Evolutionary conservation across 768 basidiomycete genomes (phyloP), one percentile per base, ranked within the genome.

Genomic region (Podaxis mareebaensis): DNA sequence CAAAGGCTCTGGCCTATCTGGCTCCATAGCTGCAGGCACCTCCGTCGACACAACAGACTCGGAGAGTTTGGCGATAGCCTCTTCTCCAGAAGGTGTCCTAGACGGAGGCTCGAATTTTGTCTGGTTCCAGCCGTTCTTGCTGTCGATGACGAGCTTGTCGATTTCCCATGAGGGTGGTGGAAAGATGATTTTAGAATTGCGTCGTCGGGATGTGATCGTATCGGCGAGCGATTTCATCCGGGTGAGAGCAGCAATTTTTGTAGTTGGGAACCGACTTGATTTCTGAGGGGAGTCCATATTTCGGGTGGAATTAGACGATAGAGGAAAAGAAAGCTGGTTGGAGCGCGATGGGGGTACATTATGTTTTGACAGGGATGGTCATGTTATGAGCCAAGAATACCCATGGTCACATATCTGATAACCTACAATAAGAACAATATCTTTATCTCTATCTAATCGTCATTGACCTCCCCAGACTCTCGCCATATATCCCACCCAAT

Each of bases 101-200:
- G 61, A 55, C 11, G 61, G 42, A 33, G 53, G 33, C 11, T 55
- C 53, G 22, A 48, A 36, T 36, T 36, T 3, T 1, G 40, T 38
- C 26, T 40, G 5, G 33, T 49, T 4, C 3, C 51, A 40, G 38
- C 52, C 30, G 40, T 22, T 22, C 33, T 58, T 52, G 58, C 58
- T 40, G 39, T 61, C 51, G 56, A 64, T 20, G 39, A 44, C 17
- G 57, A 62, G 42, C 42, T 72, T 69, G 61, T 75, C 75, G 30
- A 80, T 70, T 40, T 75, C 74, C 81, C 81, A 83, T n/a, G 80
- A 80, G 1, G 81, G 78, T 15, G 81, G 81, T 33, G 81, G 81
- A 64, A 81, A 83, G 49, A 76, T 67, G 4, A 76, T 64, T 3
- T 68, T 65, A 11, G 67, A 53, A 40, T 64, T 65, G 20, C 46